These are phyloP conservation scores for Aspergillus sp. DNA, from an alignment of 2,329 filamentous ascomycete species.

Conservation along the genomic window DNA sequence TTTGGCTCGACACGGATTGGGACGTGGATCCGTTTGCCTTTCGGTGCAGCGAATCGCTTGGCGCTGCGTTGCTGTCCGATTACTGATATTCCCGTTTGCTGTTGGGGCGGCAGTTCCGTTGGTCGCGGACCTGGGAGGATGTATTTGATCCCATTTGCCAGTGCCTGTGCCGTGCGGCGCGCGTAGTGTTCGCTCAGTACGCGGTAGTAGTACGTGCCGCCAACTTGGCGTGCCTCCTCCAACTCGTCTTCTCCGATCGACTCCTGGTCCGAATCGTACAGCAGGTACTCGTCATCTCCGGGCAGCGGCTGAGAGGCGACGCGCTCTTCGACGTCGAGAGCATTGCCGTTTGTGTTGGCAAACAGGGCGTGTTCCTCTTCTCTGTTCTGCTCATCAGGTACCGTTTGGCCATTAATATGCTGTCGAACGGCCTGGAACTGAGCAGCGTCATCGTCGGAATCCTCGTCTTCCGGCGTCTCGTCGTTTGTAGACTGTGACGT, in stretches of 20 bases:
- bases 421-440: conserved; percentile 4
- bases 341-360: conserved; percentile 37
- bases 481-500: conserved; percentile 68
- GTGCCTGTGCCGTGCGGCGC: conserved; percentile 37
- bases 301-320: conserved; percentile 53
- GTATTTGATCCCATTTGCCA: conserved; percentile 40
- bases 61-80: conserved; percentile 37
- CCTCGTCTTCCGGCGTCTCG: conserved; percentile 62
- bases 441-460: conserved; percentile 50
- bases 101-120: conserved; percentile 29
- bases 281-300: conserved; percentile 61
- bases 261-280: conserved; percentile 88
- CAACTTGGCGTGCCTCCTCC: conserved; percentile 66
- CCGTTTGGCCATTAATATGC: conserved; percentile 21
- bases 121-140: conserved; percentile 46
- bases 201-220: conserved; percentile 65
- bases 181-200: conserved; percentile 48
- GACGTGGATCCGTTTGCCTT: conserved; percentile 68
- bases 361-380: conserved; percentile 31
- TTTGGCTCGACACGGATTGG: conserved; percentile 94
- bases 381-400: conserved; percentile 39
- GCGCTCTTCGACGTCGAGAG: conserved; percentile 73
- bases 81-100: conserved; percentile 29
- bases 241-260: conserved; percentile 64
- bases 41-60: conserved; percentile 51